A percentile compares a stretch with the other conserved stretches of the same genome.
These are phyloP conservation scores for Colletotrichum tanaceti DNA, from an alignment of 2,329 filamentous ascomycete genomes.

Conservation along the genomic window DNA sequence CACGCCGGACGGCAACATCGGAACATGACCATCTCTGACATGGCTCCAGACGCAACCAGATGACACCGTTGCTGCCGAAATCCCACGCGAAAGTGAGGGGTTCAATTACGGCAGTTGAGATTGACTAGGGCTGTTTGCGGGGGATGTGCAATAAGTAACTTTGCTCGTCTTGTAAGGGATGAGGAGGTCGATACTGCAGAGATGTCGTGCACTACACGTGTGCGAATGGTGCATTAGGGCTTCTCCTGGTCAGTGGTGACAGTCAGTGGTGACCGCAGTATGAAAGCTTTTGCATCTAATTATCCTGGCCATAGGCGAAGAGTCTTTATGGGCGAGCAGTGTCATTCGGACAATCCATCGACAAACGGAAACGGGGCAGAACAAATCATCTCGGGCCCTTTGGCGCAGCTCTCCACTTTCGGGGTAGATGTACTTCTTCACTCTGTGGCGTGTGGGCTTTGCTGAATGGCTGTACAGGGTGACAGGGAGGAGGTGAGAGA, in stretches of 20 bases:
- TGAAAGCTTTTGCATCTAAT: too few relatives aligned
- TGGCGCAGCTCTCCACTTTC: neutral
- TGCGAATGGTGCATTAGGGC: too few relatives aligned
- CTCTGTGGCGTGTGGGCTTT: neutral
- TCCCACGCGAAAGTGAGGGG: conserved; percentile 29
- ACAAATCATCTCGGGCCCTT: neutral
- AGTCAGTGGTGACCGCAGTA: too few relatives aligned
- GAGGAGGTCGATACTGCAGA: neutral
- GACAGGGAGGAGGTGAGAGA: too few relatives aligned
- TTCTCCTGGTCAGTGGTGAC: too few relatives aligned
- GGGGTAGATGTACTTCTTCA: too few relatives aligned
- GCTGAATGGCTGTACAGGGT: too few relatives aligned
- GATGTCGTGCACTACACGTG: too few relatives aligned
- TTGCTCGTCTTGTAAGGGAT: neutral
- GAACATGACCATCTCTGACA: neutral
- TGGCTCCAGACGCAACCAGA: neutral
- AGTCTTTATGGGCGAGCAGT: too few relatives aligned
- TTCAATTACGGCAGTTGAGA: conserved; percentile 29
- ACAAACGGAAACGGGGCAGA: too few relatives aligned
- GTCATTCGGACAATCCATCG: too few relatives aligned
- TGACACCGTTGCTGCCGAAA: neutral
- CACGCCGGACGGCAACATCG: neutral
- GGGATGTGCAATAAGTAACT: neutral
- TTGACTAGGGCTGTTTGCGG: neutral
- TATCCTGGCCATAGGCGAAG: too few relatives aligned